phyloP scores from a whole-genome alignment of 805 yeast genomes.

The Candida alai region DNA sequence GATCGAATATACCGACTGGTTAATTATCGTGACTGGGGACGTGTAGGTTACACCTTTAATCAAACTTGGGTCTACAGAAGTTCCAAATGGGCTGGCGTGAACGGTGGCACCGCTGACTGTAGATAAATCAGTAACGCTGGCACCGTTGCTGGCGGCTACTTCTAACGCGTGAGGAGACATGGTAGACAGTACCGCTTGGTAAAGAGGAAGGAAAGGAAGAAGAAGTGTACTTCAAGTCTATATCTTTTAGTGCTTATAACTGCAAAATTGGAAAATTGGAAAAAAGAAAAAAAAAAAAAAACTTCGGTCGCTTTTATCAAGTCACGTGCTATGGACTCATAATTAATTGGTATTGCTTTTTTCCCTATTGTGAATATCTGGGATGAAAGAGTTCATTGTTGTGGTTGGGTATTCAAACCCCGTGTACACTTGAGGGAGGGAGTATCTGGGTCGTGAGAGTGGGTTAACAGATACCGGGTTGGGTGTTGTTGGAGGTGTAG shows the following conservation, averaged over 20 bases:
- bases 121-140: conserved; percentile 5
- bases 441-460: too few species aligned
- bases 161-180: conserved; percentile 16
- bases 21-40: conserved; percentile 51
- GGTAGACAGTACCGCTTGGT: background rate
- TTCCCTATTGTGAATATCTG: too few species aligned
- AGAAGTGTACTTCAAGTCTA: background rate
- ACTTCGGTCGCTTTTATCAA: background rate
- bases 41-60: conserved; percentile 48
- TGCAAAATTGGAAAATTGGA: background rate
- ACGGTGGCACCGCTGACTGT: conserved; percentile 1
- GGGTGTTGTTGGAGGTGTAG: too few species aligned
- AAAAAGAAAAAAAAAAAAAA: conserved; percentile 5
- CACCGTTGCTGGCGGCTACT: conserved; percentile 3
- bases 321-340: conserved; percentile 18
- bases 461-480: too few species aligned
- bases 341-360: too few species aligned
- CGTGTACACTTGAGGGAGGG: too few species aligned
- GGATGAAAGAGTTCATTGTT: too few species aligned
- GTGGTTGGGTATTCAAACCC: too few species aligned
- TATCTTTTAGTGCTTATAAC: background rate
- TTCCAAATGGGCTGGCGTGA: conserved; percentile 50
- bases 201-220: conserved; percentile 1
- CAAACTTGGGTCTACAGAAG: conserved; percentile 52
- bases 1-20: conserved; percentile 51